Evolutionary conservation across 345 rosid genomes (phyloP), one percentile per base, ranked within the genome.

Genomic region (Eucalyptus marginata): DNA sequence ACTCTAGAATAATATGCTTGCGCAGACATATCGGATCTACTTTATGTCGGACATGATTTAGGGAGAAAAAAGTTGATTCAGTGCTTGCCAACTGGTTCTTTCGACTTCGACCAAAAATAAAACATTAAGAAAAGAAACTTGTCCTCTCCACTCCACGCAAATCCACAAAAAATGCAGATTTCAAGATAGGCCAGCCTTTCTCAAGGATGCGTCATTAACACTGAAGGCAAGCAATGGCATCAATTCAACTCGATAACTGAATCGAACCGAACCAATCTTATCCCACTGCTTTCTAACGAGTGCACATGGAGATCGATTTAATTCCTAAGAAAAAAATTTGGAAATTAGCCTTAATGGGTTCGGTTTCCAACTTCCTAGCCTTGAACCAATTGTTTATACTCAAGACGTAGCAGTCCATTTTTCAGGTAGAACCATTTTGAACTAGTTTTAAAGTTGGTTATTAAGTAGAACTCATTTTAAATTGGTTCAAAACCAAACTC

Each of bases 351-450:
- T 58, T 24, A 52, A 52, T 58, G 13, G 13, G 29, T 25, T 58
- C 10, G 10, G 58, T 20, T 49, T 7, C 58, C 58, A 52, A 52
- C 64, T 25, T 25, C n/a, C n/a, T 25, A 10, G n/a, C 64, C 64
- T 58, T 25, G 13, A 58, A 58, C 5, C 27, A 12, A 58, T 25
- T 24, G 1, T 58, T 25, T 25, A 7, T 58, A 58, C 64, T 58
- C 29, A 25, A 1, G 12, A 58, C 27, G 13, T 0, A 24, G 29
- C 3, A 1, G 3, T 3, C 29, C 1, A 6, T 25, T 58, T 25
- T 11, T 10, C 9, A 10, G 2, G 62, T 2, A 58, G 3, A 58
- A 58, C 29, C 29, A 25, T 58, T 3, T n/a, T n/a, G n/a, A n/a
- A n/a, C n/a, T 4, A 27, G 2, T 58, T 24, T 58, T n/a, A 25